phyloP scores from a whole-genome alignment of 148 eudicot genomes.

The Rhododendron griersonianum region DNA sequence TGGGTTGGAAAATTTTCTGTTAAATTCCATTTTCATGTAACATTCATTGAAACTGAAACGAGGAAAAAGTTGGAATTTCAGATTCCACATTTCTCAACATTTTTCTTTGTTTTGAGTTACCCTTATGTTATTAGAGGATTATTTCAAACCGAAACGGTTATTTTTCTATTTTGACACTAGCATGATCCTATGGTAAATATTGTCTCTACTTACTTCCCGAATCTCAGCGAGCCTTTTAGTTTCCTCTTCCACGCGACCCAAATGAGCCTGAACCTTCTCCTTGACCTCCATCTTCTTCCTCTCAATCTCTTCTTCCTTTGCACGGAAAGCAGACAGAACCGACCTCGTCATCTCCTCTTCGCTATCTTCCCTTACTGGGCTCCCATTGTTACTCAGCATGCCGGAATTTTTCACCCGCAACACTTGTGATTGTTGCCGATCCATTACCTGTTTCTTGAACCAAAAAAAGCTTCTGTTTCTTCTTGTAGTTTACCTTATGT shows the following conservation, averaged over 20 bases:
- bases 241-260: slow-evolving; percentile 80
- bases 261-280: slow-evolving; percentile 64
- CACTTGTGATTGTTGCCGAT: slow-evolving; percentile 42
- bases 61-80: background rate
- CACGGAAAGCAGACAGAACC: slow-evolving; percentile 55
- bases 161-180: background rate
- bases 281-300: slow-evolving; percentile 65
- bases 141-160: background rate
- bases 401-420: slow-evolving; percentile 50
- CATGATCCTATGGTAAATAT: background rate
- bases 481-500: background rate
- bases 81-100: background rate
- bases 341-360: slow-evolving; percentile 74
- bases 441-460: slow-evolving; percentile 32
- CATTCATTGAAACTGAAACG: background rate
- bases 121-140: background rate
- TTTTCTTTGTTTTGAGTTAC: background rate
- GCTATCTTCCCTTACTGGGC: slow-evolving; percentile 43
- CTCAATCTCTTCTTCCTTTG: slow-evolving; percentile 94
- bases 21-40: background rate
- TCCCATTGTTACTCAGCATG: slow-evolving; percentile 30
- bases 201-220: slow-evolving; percentile 53
- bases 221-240: slow-evolving; percentile 84
- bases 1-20: background rate
- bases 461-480: background rate